Percentiles rank a stretch among this genome's conserved stretches.
Evolutionary conservation across 2,329 filamentous ascomycete genomes (phyloP).

Genomic region (Neurospora crassa): DNA sequence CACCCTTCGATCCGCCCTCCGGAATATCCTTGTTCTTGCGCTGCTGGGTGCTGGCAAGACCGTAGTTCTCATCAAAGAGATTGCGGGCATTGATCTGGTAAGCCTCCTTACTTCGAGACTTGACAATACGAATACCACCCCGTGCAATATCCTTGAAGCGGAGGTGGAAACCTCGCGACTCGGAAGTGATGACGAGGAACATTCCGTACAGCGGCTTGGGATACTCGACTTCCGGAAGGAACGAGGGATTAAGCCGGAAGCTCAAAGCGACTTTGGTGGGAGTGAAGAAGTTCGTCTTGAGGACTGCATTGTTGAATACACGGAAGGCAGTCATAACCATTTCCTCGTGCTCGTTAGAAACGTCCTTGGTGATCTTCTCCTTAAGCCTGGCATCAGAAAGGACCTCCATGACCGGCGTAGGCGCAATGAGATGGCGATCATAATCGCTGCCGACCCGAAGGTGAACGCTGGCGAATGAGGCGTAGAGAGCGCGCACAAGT

Average conservation of each 20-base stretch:
- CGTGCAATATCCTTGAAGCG: slow-evolving; percentile 95
- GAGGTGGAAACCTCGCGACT: slow-evolving; percentile 94
- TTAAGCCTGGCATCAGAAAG: slow-evolving; percentile 65
- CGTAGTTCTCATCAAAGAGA: slow-evolving; percentile 98
- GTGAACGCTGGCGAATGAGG: slow-evolving; percentile 85
- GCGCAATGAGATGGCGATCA: slow-evolving; percentile 41
- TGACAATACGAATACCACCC: slow-evolving; percentile 96
- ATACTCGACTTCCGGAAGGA: slow-evolving; percentile 87
- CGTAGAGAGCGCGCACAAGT: slow-evolving; percentile 78
- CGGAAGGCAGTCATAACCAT: slow-evolving; percentile 98
- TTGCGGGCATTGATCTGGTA: slow-evolving; percentile 95
- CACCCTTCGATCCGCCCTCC: slow-evolving; percentile 95
- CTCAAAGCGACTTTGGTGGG: slow-evolving; percentile 96
- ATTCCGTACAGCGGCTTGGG: slow-evolving; percentile 91
- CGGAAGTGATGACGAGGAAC: slow-evolving; percentile 96
- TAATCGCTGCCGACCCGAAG: slow-evolving; percentile 45
- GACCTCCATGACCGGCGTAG: slow-evolving; percentile 54
- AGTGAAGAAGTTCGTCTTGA: slow-evolving; percentile 97
- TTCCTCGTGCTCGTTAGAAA: slow-evolving; percentile 87
- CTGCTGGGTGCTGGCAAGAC: slow-evolving; percentile 94
- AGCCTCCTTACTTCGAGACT: slow-evolving; percentile 91
- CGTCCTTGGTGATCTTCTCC: slow-evolving; percentile 68
- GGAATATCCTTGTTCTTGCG: slow-evolving; percentile 99
- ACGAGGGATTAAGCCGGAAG: slow-evolving; percentile 83
- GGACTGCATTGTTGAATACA: slow-evolving; percentile 83